phyloP scores from a whole-genome alignment of 1,284 basidiomycete species.

The Puccinia hordei region DNA sequence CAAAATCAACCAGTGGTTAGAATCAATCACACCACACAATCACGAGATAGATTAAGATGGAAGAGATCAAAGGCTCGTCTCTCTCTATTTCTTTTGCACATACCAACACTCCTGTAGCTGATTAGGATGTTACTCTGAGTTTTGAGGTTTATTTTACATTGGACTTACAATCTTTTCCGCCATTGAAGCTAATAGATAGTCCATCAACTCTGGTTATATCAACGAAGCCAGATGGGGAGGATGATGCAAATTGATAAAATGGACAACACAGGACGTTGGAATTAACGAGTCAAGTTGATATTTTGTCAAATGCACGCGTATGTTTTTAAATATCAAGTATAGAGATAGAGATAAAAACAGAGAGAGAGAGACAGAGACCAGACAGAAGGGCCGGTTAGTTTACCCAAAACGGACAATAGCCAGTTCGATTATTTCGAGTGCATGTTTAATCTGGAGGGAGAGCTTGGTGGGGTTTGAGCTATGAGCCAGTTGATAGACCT shows the following conservation, averaged over 20 bases:
- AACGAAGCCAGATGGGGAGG: no score
- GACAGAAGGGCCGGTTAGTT: background rate
- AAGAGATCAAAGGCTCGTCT: background rate
- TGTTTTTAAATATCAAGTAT: no score
- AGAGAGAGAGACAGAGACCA: no score
- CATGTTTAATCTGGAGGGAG: conserved; percentile 19
- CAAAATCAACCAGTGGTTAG: background rate
- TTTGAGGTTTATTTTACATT: background rate
- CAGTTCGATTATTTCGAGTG: conserved; percentile 36
- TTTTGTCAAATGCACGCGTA: background rate
- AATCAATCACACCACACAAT: background rate
- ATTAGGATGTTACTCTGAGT: background rate
- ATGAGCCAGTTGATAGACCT: conserved; percentile 16
- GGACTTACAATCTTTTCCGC: conserved; percentile 90
- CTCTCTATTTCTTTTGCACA: background rate
- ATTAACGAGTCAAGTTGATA: background rate
- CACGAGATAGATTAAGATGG: background rate
- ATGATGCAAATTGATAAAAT: background rate
- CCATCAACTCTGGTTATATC: conserved; percentile 21
- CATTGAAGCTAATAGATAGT: conserved; percentile 89
- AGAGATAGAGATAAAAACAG: no score
- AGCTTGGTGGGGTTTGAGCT: background rate
- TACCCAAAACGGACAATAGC: conserved; percentile 40
- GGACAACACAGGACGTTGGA: background rate
- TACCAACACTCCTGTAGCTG: background rate